Evolutionary conservation across 257 asterid genomes (phyloP), one percentile per base, ranked within the genome.

Genomic region (Solanum stenotomum): DNA sequence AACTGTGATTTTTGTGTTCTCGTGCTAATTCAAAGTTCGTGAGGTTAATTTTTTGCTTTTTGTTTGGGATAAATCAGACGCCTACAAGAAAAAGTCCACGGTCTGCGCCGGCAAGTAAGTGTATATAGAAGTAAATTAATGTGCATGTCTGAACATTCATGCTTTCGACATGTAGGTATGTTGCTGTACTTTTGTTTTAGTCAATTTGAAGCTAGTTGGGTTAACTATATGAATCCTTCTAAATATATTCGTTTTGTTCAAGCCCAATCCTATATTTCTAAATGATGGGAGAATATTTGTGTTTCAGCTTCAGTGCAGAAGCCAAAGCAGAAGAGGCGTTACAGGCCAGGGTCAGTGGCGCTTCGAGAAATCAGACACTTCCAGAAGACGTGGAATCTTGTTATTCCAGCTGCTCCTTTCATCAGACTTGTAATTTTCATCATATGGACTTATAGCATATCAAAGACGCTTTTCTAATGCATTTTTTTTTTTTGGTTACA

Each of bases 381-480:
- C 70, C 99, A 96, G 90, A 95, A 91, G 92, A 89, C 96, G 1
- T 72, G 86, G 88, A 35, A 88, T 14, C 99, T 95, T 84, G 89
- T 96, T 12, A 92, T 96, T 85, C 99, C 98, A n/a, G 95, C 94
- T 90, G 98, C 98, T 74, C 98, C 98, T 18, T 96, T 96, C 90
- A 89, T 95, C 23, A 91, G 99, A 92, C 12, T 72, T 16, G 98
- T 96, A 94, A 92, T 71, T 83, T 87, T 87, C 61, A 29, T 31
- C 68, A 22, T n/a, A 40, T 40, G 84, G 46, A 77, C 84, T 77
- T 40, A 6, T 40, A 77, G 44, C 15, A n/a, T 6, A 77, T 40
- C 34, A 22, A 23, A 23, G 33, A 23, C 7, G 3, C n/a, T 77
- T 16, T 37, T 25, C 83, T 77, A 40, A 5, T 31, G 5, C 84